Base-by-base conservation (phyloP, 176 grass and related monocot genomes). In the Calamus simplicifolius region DNA sequence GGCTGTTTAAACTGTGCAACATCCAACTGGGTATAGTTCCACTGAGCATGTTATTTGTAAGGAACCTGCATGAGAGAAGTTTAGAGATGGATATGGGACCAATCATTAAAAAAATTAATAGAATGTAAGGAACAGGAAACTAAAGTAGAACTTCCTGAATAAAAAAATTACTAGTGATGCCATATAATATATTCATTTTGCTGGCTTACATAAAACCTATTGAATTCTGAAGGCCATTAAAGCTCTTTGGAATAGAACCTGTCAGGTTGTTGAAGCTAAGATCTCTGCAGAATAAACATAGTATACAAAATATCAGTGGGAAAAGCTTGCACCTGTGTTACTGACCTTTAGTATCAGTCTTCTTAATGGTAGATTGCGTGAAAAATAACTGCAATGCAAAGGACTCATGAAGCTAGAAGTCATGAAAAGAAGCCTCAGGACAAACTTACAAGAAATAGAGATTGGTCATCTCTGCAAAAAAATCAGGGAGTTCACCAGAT, bases 11-110 rank as follows among this genome's bases (percentile, higher is more conserved):
- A 63, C 71, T 86, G 79, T 76, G 83, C 88, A 91, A 72, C 76
- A 91, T 91, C 88, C 88, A 91, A 80, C 63, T n/a, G 80, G 88
- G 88, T 51, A 91, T 77, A 86, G 82, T 76, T 80, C 88, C 88
- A 58, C 76, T 86, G 14, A 91, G 75, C 75, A 75, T 82, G 61
- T 91, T 91, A 52, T 82, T 68, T 49, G 79, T 91, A 61, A 91
- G 73, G 61, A 86, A 91, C 82, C 88, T 91, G 59, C 66, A 19
- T 69, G 57, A 5, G 56, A 77, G 25, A 48, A 69, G 57, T 26
- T 19, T 53, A 66, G 60, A 56, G 53, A 71, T 29, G 48, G 17
- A 10, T 75, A 27, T 5, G 6, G 18, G 26, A 18, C 25, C 29
- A 25, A 6, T 28, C 4, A 30, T 58, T 25, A 75, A 31, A 51